phyloP scores from a whole-genome alignment of 1,139 yeast species.

The Candida sp. region DNA sequence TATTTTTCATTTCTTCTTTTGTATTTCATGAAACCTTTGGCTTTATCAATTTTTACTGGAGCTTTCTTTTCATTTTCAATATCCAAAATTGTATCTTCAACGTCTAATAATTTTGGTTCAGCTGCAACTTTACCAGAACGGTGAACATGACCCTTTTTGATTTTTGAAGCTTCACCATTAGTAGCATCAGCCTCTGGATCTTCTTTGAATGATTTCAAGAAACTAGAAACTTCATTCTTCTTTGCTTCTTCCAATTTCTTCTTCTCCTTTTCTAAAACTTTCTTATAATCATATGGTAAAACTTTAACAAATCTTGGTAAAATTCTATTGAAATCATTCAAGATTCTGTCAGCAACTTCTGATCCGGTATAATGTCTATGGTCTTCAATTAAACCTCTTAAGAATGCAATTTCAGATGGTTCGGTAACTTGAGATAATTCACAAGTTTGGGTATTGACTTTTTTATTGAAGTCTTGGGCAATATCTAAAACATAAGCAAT shows the following conservation, averaged over 20 bases:
- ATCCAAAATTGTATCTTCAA: constrained; percentile 86
- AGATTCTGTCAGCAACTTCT: constrained; percentile 79
- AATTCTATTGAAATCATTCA: constrained; percentile 83
- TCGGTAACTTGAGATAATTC: constrained; percentile 76
- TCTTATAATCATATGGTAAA: constrained; percentile 87
- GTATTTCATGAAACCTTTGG: constrained; percentile 91
- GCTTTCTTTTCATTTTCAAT: constrained; percentile 61
- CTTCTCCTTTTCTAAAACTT: constrained; percentile 80
- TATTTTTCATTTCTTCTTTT: constrained; percentile 85
- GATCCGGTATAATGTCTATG: constrained; percentile 95
- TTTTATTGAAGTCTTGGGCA: constrained; percentile 85
- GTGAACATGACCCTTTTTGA: constrained; percentile 45
- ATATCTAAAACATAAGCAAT: constrained; percentile 94
- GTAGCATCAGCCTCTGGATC: constrained; percentile 87
- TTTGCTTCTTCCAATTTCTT: constrained; percentile 64
- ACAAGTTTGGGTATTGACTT: constrained; percentile 80
- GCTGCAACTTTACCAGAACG: constrained; percentile 22
- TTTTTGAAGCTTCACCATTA: constrained; percentile 72
- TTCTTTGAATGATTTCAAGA: constrained; percentile 65
- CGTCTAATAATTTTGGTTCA: constrained; percentile 76
- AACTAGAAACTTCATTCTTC: constrained; percentile 54
- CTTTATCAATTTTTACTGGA: constrained; percentile 68
- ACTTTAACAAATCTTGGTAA: constrained; percentile 92
- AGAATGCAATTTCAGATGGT: constrained; percentile 90
- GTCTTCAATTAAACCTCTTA: constrained; percentile 91